Conservation (phyloP, 345 rosid species). For the Syzygium oleosum region DNA sequence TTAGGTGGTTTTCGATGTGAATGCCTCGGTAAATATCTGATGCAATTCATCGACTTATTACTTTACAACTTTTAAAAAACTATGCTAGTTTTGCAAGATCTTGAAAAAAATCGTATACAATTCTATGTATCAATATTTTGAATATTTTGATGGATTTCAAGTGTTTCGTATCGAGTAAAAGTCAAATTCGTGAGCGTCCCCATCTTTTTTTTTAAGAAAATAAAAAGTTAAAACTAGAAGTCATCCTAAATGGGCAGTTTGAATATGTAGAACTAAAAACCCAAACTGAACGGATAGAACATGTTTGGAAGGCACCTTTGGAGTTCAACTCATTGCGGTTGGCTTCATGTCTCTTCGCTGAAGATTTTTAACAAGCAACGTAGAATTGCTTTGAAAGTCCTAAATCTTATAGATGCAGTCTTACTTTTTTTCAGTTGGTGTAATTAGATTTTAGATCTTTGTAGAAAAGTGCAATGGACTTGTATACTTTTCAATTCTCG, state of each 20-base stretch:
- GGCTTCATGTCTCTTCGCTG: background rate
- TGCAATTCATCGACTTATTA: background rate
- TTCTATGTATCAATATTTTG: background rate
- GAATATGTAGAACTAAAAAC: too few relatives aligned
- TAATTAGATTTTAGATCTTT: background rate
- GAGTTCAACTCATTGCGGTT: background rate
- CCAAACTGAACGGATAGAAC: background rate
- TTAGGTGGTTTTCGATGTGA: background rate
- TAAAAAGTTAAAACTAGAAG: background rate
- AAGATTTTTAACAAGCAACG: background rate
- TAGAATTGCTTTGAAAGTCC: background rate
- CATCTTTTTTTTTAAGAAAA: too few relatives aligned
- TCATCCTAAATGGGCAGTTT: too few relatives aligned
- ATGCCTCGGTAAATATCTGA: background rate
- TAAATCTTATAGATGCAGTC: background rate
- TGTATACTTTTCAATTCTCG: background rate
- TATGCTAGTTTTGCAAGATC: background rate
- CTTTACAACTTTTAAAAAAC: background rate
- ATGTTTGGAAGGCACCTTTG: background rate
- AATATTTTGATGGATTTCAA: background rate
- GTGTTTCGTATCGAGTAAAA: background rate
- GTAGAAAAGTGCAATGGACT: background rate
- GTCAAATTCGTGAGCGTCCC: background rate
- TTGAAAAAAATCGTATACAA: background rate
- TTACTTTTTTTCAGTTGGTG: background rate